Conservation (phyloP, 2,329 filamentous ascomycete genomes). For the Fusarium anthophilum region DNA sequence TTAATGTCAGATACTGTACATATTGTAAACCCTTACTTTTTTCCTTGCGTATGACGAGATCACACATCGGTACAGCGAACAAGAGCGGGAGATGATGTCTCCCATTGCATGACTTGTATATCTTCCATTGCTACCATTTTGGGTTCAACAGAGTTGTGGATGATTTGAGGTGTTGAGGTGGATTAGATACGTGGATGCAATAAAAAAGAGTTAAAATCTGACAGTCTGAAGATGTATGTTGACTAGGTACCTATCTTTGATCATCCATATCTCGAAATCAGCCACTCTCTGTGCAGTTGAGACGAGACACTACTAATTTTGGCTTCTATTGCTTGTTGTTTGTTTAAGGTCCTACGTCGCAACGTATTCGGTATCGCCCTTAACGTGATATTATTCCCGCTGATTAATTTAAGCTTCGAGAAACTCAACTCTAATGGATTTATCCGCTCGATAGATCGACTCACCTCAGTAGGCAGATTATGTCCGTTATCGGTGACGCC, state of each 20-base stretch:
- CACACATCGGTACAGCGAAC: constrained; percentile 27
- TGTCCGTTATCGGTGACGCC: constrained; percentile 34
- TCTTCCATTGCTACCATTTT: constrained; percentile 9
- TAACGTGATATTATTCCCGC: neutral
- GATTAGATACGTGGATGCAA: constrained; percentile 6
- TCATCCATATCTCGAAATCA: neutral
- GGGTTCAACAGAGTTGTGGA: constrained; percentile 11
- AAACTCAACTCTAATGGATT: neutral
- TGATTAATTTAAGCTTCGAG: neutral
- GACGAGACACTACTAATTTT: neutral
- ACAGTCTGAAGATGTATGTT: neutral
- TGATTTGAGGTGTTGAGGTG: constrained; percentile 7
- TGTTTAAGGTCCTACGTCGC: neutral
- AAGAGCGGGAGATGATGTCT: constrained; percentile 10
- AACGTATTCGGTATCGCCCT: neutral
- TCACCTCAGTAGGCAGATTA: neutral
- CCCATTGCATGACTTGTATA: constrained; percentile 14
- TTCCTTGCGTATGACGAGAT: constrained; percentile 35
- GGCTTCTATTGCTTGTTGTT: neutral
- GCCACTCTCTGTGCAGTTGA: neutral
- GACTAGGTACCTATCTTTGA: neutral
- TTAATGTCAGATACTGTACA: constrained; percentile 46
- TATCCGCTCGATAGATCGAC: neutral
- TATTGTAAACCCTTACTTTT: constrained; percentile 39
- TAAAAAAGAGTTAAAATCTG: neutral